Percentiles rank a stretch among this genome's conserved stretches.
Evolutionary conservation across 371 early-diverging fungal genomes (phyloP).

Genomic region (Batrachochytrium dendrobatidis): DNA sequence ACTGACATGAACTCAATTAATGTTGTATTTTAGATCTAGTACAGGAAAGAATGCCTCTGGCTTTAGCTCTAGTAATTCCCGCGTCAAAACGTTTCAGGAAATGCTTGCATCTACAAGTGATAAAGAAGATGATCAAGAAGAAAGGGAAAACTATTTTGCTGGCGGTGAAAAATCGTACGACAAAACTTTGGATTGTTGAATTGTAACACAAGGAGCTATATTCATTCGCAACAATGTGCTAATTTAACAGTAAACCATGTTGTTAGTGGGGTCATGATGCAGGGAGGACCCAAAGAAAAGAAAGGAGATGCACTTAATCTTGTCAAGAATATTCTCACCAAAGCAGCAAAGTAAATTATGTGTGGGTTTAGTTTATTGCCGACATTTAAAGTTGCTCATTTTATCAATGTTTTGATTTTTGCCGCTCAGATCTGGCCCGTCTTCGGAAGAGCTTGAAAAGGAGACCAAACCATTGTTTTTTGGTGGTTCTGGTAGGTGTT

Average conservation of each 20-base stretch:
- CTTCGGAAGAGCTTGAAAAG: conserved; percentile 37
- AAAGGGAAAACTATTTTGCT: conserved; percentile 50
- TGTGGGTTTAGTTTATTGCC: not conserved
- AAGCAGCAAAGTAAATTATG: conserved; percentile 74
- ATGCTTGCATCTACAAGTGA: not conserved
- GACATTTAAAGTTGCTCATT: not conserved
- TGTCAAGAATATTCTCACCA: conserved; percentile 70
- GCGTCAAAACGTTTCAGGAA: conserved; percentile 15
- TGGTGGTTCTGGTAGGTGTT: conserved; percentile 8
- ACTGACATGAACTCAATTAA: too few relatives aligned
- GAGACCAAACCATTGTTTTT: conserved; percentile 22
- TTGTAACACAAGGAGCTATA: not conserved
- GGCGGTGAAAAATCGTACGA: conserved; percentile 78
- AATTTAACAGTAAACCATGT: not conserved
- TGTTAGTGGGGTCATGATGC: conserved; percentile 26
- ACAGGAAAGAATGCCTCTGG: too few relatives aligned
- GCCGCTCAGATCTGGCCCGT: conserved; percentile 43
- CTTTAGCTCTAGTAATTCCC: conserved; percentile 5
- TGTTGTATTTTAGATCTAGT: too few relatives aligned
- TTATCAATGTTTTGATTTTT: not conserved
- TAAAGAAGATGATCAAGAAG: conserved; percentile 7
- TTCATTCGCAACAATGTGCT: not conserved
- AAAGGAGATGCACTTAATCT: conserved; percentile 47
- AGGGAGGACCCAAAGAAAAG: conserved; percentile 51
- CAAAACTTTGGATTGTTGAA: not conserved